phyloP scores from a whole-genome alignment of 1,284 basidiomycete genomes.

The Farysia itapuensis region DNA sequence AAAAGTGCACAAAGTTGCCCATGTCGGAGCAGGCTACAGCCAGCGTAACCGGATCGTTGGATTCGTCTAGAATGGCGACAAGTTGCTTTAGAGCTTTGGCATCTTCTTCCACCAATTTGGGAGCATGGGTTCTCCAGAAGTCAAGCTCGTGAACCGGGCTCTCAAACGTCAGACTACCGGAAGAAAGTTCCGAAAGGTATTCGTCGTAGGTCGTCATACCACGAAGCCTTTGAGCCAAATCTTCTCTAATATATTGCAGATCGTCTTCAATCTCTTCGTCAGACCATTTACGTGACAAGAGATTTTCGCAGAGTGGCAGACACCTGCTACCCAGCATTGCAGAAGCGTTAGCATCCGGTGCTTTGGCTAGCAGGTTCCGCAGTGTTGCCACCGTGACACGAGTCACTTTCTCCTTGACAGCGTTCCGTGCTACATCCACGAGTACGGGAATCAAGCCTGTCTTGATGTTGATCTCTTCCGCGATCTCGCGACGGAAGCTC shows the following conservation, averaged over 20 bases:
- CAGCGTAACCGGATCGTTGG: conserved; percentile 40
- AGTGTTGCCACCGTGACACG: conserved; percentile 92
- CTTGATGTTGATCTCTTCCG: conserved; percentile 84
- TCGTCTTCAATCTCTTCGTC: conserved; percentile 89
- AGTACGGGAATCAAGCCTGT: conserved; percentile 87
- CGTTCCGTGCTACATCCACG: conserved; percentile 79
- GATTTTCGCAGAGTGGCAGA: conserved; percentile 80
- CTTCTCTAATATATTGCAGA: conserved; percentile 78
- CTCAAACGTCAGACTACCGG: conserved; percentile 89
- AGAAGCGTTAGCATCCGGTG: conserved; percentile 79
- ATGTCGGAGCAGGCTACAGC: conserved; percentile 55
- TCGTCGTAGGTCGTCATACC: conserved; percentile 94
- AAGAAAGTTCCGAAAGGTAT: conserved; percentile 85
- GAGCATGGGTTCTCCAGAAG: conserved; percentile 96
- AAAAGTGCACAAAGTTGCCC: conserved; percentile 50
- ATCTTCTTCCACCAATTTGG: conserved; percentile 83
- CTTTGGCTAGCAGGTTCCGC: conserved; percentile 77
- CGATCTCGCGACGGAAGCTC: conserved; percentile 82
- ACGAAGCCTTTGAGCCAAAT: conserved; percentile 78
- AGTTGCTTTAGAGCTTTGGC: conserved; percentile 88
- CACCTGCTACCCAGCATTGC: conserved; percentile 88
- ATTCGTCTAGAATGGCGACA: conserved; percentile 65
- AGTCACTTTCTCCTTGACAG: conserved; percentile 96
- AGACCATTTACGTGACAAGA: conserved; percentile 83
- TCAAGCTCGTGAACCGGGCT: conserved; percentile 88